Percentiles rank a stretch among this genome's conserved stretches.
phyloP scores from a whole-genome alignment of 345 rosid species.

The Tarenaya hassleriana region DNA sequence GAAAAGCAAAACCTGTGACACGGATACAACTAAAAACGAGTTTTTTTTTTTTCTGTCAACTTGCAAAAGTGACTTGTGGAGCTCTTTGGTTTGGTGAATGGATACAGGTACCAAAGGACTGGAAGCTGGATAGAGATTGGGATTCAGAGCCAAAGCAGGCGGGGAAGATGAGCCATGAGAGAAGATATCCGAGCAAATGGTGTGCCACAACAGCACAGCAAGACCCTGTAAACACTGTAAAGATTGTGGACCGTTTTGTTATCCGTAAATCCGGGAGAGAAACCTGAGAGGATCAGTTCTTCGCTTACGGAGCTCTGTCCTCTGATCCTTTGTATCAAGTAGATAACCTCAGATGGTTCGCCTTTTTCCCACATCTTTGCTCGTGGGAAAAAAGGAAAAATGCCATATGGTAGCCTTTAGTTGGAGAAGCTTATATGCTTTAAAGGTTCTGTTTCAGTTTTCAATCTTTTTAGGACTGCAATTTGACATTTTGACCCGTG shows the following conservation, averaged over 20 bases:
- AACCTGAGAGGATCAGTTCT: conserved; percentile 34
- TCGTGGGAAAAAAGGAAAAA: too few species aligned
- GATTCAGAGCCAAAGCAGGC: conserved; percentile 57
- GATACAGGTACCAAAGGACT: conserved; percentile 82
- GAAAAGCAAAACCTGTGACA: too few species aligned
- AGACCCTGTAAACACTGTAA: conserved; percentile 69
- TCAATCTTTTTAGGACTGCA: too few species aligned
- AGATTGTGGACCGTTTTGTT: conserved; percentile 65
- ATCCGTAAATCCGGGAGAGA: conserved; percentile 36
- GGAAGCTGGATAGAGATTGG: conserved; percentile 83
- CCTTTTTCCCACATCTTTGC: not conserved
- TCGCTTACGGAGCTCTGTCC: conserved; percentile 41
- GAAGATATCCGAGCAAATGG: conserved; percentile 80
- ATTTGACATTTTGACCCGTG: too few species aligned
- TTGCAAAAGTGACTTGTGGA: too few species aligned
- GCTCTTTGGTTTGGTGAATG: too few species aligned
- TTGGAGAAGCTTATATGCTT: too few species aligned
- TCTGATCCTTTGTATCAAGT: conserved; percentile 25
- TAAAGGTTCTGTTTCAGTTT: too few species aligned
- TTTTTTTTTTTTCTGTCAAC: too few species aligned
- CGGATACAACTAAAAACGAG: too few species aligned
- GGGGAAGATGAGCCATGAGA: conserved; percentile 47
- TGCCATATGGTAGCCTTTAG: too few species aligned
- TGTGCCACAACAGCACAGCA: conserved; percentile 47
- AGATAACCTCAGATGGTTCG: not conserved